phyloP scores from a whole-genome alignment of 768 basidiomycete genomes.

The Phanerodontia chrysosporium region DNA sequence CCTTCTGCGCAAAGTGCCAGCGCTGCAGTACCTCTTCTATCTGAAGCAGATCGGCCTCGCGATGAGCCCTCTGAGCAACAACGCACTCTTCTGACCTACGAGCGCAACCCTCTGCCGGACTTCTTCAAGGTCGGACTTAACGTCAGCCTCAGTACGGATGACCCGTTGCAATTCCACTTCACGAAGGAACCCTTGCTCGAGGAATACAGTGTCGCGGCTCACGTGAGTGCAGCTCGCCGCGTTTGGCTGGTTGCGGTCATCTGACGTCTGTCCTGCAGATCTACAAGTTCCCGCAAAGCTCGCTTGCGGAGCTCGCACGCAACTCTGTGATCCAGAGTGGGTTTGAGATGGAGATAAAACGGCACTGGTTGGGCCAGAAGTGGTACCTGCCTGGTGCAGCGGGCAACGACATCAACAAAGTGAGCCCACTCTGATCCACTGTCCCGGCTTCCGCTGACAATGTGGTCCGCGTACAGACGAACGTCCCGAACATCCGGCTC shows the following conservation, averaged over 20 bases:
- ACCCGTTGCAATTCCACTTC: slow-evolving; percentile 96
- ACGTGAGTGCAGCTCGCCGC: slow-evolving; percentile 41
- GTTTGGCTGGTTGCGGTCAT: neutral
- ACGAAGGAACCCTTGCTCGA: slow-evolving; percentile 97
- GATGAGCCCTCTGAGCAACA: slow-evolving; percentile 98
- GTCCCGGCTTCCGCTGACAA: neutral
- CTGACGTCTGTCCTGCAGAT: slow-evolving; percentile 48
- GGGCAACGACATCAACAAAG: slow-evolving; percentile 97
- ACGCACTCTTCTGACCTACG: slow-evolving; percentile 95
- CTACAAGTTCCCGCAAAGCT: slow-evolving; percentile 92
- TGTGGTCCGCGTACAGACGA: slow-evolving; percentile 58
- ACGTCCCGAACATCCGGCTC: slow-evolving; percentile 88
- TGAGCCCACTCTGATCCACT: slow-evolving; percentile 29
- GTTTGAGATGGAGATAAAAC: slow-evolving; percentile 97
- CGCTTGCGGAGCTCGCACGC: slow-evolving; percentile 93
- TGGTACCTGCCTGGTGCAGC: slow-evolving; percentile 93
- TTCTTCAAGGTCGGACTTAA: slow-evolving; percentile 97
- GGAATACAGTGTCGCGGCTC: slow-evolving; percentile 97
- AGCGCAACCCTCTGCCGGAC: slow-evolving; percentile 94
- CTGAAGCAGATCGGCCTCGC: slow-evolving; percentile 97
- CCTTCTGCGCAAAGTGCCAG: slow-evolving; percentile 93
- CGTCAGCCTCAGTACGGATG: slow-evolving; percentile 93
- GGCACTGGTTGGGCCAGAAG: slow-evolving; percentile 88
- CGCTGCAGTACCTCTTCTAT: slow-evolving; percentile 95
- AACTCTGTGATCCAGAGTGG: slow-evolving; percentile 97